phyloP scores from a whole-genome alignment of 2,329 filamentous ascomycete species.

The Beauveria caledonica region DNA sequence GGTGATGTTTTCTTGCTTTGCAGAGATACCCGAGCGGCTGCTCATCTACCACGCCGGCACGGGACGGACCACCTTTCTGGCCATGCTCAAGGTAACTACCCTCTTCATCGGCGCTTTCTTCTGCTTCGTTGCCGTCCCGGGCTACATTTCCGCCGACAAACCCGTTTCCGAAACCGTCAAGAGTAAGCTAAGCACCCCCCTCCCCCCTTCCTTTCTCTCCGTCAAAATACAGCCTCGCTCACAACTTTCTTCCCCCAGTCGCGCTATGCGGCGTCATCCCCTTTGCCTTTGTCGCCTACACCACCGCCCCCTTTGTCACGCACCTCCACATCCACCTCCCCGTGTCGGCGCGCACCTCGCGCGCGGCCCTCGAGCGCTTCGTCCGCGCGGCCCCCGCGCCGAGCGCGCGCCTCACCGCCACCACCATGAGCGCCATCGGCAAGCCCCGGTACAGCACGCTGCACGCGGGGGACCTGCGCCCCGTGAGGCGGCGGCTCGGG shows the following conservation, averaged over 20 bases:
- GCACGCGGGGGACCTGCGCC: conserved; percentile 29
- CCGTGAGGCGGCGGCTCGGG: conserved; percentile 25
- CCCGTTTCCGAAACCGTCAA: conserved; percentile 26
- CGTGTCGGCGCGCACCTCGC: conserved; percentile 52
- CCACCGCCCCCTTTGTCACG: conserved; percentile 62
- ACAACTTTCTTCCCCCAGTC: conserved; percentile 30
- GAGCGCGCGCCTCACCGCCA: conserved; percentile 39
- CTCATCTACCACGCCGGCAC: conserved; percentile 72
- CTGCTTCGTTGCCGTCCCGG: conserved; percentile 53
- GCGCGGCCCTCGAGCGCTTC: conserved; percentile 45
- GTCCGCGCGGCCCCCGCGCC: conserved; percentile 38
- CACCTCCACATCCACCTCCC: conserved; percentile 65
- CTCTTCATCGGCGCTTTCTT: conserved; percentile 63
- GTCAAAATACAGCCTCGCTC: conserved; percentile 3
- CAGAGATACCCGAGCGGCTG: conserved; percentile 48
- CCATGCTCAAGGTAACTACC: conserved; percentile 61
- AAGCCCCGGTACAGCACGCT: conserved; percentile 43
- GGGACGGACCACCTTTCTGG: conserved; percentile 57
- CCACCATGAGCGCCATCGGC: conserved; percentile 47
- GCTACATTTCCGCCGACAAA: conserved; percentile 39
- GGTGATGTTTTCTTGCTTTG: background rate
- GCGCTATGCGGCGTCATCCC: conserved; percentile 55
- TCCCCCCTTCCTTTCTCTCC: background rate
- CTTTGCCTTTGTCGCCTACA: conserved; percentile 54
- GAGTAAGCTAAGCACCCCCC: conserved; percentile 24